Base-by-base conservation (phyloP, 129 eudicot species). In the Pulicaria dysenterica region DNA sequence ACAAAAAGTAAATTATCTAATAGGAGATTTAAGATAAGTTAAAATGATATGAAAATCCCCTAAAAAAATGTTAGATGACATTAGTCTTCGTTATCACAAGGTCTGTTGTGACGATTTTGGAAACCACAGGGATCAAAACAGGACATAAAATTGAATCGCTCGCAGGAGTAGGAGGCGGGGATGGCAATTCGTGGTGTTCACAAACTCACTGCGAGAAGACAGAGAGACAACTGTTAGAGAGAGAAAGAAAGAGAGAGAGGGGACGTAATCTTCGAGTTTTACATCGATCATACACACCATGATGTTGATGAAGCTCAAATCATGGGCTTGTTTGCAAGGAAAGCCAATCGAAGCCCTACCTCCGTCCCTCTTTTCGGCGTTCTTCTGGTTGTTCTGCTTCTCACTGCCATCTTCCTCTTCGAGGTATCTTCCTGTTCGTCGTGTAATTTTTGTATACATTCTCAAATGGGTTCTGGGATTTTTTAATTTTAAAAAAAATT, bases 361-460 rank as follows among this genome's bases (percentile, higher is more conserved):
- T 87, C 73, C 70, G 13, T 87, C 59, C 86, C 81, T 38, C 84
- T 79, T 51, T 74, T 63, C 54, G 57, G 81, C 55, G 45, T 83
- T 57, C 73, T 80, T 53, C 36, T 87, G 5, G 76, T 76, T 60
- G 53, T 76, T 44, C 73, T 86, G 45, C 72, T 67, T 36, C 82
- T 88, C 80, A 69, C 73, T 14, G 50, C 83, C 66, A 65, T 88
- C 62, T 69, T 85, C 78, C 75, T 88, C 58, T 66, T 78, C 42
- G 81, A 76, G 91, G 95, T 88, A 53, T 41, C 9, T 9, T 73
- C 64, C 17, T 53, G 1, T 3, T 59, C 58, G 40, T 40, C 1
- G 31, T 24, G 31, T 24, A 24, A 24, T 34, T 15, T 3, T n/a
- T 34, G 10, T 5, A 11, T 58, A 42, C 9, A 50, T 17, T n/a